Percentiles rank a stretch among this genome's conserved stretches.
phyloP scores from a whole-genome alignment of 2,329 filamentous ascomycete genomes.

The Hawksworthiomyces lignivorus region DNA sequence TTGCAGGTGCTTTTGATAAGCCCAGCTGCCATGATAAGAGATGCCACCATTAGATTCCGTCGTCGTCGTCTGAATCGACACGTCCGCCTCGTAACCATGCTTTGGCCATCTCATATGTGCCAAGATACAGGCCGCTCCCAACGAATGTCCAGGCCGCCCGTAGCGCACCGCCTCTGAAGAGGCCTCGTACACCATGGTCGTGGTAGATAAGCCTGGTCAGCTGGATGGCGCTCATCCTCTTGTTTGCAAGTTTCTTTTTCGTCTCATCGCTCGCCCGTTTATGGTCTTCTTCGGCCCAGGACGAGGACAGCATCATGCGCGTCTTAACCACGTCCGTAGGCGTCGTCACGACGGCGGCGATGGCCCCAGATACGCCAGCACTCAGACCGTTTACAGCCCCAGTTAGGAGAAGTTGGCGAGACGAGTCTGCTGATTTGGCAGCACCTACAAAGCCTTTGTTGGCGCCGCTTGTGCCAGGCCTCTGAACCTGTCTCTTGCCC shows the following conservation, averaged over 20 bases:
- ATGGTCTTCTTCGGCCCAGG: slow-evolving; percentile 24
- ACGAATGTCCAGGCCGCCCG: slow-evolving; percentile 74
- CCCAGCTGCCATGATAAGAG: too few relatives aligned
- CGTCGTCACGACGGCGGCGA: slow-evolving; percentile 76
- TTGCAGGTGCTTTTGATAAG: too few relatives aligned
- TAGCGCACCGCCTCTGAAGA: slow-evolving; percentile 70
- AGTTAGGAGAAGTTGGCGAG: slow-evolving; percentile 49
- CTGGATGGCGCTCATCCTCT: slow-evolving; percentile 39
- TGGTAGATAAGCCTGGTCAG: slow-evolving; percentile 59
- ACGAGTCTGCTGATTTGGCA: too few relatives aligned
- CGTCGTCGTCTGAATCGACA: slow-evolving; percentile 31
- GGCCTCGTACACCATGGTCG: slow-evolving; percentile 60
- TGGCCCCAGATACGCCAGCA: slow-evolving; percentile 64
- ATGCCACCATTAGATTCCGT: neutral
- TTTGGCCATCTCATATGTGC: slow-evolving; percentile 76
- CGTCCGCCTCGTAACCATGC: slow-evolving; percentile 47
- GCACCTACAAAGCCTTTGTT: too few relatives aligned
- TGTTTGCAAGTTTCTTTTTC: slow-evolving; percentile 18
- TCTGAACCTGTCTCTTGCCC: too few relatives aligned
- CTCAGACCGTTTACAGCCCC: slow-evolving; percentile 64
- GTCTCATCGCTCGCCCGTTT: slow-evolving; percentile 19
- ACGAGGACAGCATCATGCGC: slow-evolving; percentile 70
- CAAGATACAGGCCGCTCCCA: slow-evolving; percentile 76
- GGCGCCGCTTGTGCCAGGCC: slow-evolving; percentile 3
- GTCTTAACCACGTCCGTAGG: slow-evolving; percentile 89